Conservation (phyloP, 768 basidiomycete genomes). For the Artomyces pyxidatus region DNA sequence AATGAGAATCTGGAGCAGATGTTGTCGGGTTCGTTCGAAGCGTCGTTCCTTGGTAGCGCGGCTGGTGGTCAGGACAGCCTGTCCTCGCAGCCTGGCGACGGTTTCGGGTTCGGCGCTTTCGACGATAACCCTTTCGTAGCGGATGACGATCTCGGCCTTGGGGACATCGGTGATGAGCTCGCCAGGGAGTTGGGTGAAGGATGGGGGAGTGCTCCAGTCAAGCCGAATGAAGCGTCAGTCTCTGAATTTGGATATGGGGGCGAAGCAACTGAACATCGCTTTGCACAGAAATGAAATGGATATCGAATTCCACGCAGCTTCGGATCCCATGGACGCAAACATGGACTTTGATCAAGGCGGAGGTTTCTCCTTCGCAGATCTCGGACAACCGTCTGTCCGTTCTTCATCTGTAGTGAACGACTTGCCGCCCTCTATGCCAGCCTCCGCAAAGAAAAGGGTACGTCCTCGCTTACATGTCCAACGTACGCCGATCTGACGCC, state of each 20-base stretch:
- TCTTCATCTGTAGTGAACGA: background rate
- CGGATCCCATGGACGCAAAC: conserved; percentile 16
- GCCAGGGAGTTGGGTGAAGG: conserved; percentile 67
- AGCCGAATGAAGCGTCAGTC: conserved; percentile 17
- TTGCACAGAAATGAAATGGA: background rate
- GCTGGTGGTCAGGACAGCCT: conserved; percentile 30
- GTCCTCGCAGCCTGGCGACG: conserved; percentile 47
- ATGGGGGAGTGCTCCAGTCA: conserved; percentile 38
- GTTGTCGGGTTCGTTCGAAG: conserved; percentile 57
- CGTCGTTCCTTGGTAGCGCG: conserved; percentile 40
- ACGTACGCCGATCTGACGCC: background rate
- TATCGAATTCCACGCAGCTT: conserved; percentile 3
- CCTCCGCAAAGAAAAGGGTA: conserved; percentile 11
- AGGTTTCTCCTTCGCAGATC: conserved; percentile 17
- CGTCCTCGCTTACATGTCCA: background rate
- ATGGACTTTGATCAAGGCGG: conserved; percentile 18
- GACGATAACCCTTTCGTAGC: conserved; percentile 45
- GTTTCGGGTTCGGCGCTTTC: conserved; percentile 32
- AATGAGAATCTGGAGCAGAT: conserved; percentile 63
- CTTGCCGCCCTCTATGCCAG: background rate
- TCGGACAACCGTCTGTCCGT: background rate
- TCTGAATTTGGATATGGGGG: too few species aligned
- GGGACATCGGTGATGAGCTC: conserved; percentile 63
- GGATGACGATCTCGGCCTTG: conserved; percentile 49
- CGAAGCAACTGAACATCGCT: background rate